Conservation (phyloP, 331 rosid species). For the Quercus phellos region DNA sequence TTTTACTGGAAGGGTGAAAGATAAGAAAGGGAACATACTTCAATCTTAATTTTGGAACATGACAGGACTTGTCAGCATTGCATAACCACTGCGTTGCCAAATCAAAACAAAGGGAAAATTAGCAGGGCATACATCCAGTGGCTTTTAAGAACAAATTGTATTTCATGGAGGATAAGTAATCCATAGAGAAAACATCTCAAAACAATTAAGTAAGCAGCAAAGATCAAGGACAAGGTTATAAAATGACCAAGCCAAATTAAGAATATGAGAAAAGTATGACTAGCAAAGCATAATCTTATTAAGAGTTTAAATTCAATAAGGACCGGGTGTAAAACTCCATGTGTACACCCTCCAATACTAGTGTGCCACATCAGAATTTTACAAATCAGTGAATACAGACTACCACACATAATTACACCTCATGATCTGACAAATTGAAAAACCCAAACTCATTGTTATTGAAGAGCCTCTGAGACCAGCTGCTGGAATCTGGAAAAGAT, state of each 20-base stretch:
- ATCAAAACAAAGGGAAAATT: constrained; percentile 6
- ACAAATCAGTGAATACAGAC: too few relatives aligned
- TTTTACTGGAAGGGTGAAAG: neutral
- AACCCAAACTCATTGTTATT: too few relatives aligned
- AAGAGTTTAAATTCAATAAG: too few relatives aligned
- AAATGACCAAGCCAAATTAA: neutral
- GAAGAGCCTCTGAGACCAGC: too few relatives aligned
- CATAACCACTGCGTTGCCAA: constrained; percentile 81
- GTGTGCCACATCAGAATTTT: too few relatives aligned
- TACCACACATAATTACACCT: too few relatives aligned
- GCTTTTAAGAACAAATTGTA: neutral
- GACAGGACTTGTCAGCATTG: constrained; percentile 92
- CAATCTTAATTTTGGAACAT: constrained; percentile 74
- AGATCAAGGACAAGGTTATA: neutral
- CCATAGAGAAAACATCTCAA: neutral
- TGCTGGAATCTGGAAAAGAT: too few relatives aligned
- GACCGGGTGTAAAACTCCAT: too few relatives aligned
- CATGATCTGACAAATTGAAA: too few relatives aligned
- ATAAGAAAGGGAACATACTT: constrained; percentile 52
- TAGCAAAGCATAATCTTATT: neutral
- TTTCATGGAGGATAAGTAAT: neutral
- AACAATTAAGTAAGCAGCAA: neutral
- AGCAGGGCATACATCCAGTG: neutral
- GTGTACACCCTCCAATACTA: too few relatives aligned
- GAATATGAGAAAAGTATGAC: neutral